These are phyloP conservation scores for Pseudoturritis turrita DNA, from an alignment of 345 rosid species.

Conservation along the genomic window DNA sequence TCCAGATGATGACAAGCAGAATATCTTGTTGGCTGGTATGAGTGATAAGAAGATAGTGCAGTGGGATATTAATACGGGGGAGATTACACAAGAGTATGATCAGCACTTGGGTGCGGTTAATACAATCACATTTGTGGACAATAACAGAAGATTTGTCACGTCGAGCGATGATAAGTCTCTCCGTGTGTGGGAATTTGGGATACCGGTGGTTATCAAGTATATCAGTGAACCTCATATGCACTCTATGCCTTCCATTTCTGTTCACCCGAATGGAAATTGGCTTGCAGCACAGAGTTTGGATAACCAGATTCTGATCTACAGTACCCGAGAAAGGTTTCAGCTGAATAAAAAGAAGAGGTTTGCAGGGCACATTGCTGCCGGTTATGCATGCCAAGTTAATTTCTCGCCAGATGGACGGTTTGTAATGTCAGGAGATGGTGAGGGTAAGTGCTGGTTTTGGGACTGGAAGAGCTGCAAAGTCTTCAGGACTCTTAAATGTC, in stretches of 20 bases:
- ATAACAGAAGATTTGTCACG: conserved; percentile 91
- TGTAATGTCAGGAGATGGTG: conserved; percentile 99
- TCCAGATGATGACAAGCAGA: conserved; percentile 96
- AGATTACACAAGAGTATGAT: conserved; percentile 87
- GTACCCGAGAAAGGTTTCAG: conserved; percentile 94
- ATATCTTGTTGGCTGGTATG: conserved; percentile 93
- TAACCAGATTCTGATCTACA: conserved; percentile 88
- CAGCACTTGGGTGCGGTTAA: conserved; percentile 93
- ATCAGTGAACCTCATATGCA: conserved; percentile 99
- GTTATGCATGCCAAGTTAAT: conserved; percentile 98
- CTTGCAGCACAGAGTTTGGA: conserved; percentile 98
- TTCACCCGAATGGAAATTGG: conserved; percentile 92
- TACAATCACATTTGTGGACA: conserved; percentile 93
- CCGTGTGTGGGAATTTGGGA: conserved; percentile 98
- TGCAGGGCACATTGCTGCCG: conserved; percentile 90
- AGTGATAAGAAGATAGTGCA: conserved; percentile 99
- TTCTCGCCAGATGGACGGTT: conserved; percentile 98
- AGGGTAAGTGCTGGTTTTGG: conserved; percentile 99
- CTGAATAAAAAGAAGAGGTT: conserved; percentile 95
- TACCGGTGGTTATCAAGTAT: conserved; percentile 96
- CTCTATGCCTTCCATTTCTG: conserved; percentile 91
- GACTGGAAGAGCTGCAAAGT: conserved; percentile 99
- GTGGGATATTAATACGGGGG: conserved; percentile 95
- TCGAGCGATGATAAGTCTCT: conserved; percentile 98
- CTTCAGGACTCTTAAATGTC: conserved; percentile 86